Base-by-base conservation (phyloP, 352 stramenopile species). In the Pythium brachiatum region DNA sequence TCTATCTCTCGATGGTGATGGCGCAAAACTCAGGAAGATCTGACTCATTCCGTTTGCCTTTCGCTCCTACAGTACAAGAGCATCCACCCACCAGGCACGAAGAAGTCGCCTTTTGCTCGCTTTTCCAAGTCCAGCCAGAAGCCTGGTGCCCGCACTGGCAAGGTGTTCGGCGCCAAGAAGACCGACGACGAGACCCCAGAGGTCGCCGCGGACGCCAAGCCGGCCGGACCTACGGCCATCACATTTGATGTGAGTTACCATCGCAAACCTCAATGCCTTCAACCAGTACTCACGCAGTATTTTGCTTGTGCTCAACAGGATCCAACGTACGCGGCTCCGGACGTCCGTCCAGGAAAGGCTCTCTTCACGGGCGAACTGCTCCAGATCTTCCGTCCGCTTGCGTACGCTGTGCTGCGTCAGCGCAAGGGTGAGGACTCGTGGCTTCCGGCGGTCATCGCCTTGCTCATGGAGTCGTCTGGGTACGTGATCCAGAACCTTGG, bases 401-500 rank as follows among this genome's bases (percentile, higher is more conserved):
- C 88, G 31, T 95, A 90, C 67, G 83, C 82, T 7, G 27, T 92
- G 34, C 63, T 95, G 51, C 81, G 79, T 54, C 78, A 82, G 54
- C 80, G 73, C 29, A 72, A 78, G 61, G 55, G 72, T 18, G 75
- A 87, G 39, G 65, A 72, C 4, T 89, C 80, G 34, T 93, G 83
- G 83, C 75, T 75, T 6, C 83, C 83, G 0, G 64, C 86, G 20
- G 44, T 83, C 6, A 56, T 86, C 3, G 82, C 83, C 11, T 69
- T 91, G 58, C 20, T 86, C 18, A 72, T 90, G 34, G 83, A 93
- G 52, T 47, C 77, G 12, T 79, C 76, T 16, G 78, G 83, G 83
- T 93, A 67, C 34, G 72, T 53, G 44, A 16, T 13, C 7, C 36
- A 18, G 11, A 0, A 36, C 23, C 8, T 0, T 31, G 8, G 1